Evolutionary conservation across 345 rosid species (phyloP).

Genomic region (Ricinus communis): DNA sequence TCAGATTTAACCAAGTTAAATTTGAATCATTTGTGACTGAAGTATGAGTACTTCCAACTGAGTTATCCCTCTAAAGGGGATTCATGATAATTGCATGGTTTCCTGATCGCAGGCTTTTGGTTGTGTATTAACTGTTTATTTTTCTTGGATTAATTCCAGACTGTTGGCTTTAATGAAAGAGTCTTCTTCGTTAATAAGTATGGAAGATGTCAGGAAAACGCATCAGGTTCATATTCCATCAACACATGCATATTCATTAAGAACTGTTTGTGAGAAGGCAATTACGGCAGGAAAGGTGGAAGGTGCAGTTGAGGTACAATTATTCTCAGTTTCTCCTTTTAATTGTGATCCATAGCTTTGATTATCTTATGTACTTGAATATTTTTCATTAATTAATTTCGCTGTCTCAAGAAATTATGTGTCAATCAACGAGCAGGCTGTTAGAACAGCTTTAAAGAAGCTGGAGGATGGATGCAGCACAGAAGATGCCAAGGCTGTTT

Average conservation of each 20-base stretch:
- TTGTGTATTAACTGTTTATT: not conserved
- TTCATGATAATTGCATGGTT: not conserved
- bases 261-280: constrained; percentile 51
- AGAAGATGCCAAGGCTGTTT: constrained; percentile 89
- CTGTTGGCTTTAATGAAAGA: constrained; percentile 52
- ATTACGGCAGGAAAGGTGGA: constrained; percentile 80
- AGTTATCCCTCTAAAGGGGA: not conserved
- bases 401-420: not conserved
- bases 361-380: not conserved
- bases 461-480: constrained; percentile 59
- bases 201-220: constrained; percentile 49
- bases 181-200: constrained; percentile 50
- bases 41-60: no score
- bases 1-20: no score
- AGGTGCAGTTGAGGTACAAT: constrained; percentile 75
- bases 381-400: constrained; percentile 1
- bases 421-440: constrained; percentile 50
- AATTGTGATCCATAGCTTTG: not conserved
- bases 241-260: constrained; percentile 47
- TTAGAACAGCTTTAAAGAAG: constrained; percentile 69
- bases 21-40: no score
- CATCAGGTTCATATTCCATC: constrained; percentile 52
- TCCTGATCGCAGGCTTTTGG: not conserved
- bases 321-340: not conserved
- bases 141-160: constrained; percentile 37